Conservation (phyloP, 805 yeast species). For the Suhomyces pyralidae region DNA sequence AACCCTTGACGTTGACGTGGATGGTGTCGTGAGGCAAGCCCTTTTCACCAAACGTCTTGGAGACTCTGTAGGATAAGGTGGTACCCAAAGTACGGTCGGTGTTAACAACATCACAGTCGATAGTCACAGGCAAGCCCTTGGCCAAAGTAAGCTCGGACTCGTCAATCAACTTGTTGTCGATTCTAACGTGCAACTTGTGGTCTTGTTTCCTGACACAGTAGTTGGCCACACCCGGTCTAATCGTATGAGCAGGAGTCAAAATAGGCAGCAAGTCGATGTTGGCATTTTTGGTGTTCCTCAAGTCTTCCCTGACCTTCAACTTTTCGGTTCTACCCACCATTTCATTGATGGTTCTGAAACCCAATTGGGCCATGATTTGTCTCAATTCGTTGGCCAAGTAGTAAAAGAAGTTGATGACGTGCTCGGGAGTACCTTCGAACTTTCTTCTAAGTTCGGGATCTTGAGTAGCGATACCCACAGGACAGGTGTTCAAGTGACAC, state of each 20-base stretch:
- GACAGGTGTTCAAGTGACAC: slow-evolving; percentile 92
- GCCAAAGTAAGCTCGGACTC: slow-evolving; percentile 95
- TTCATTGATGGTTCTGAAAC: slow-evolving; percentile 93
- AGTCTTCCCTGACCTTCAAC: slow-evolving; percentile 77
- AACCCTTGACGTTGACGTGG: slow-evolving; percentile 86
- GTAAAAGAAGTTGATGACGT: slow-evolving; percentile 95
- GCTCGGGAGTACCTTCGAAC: slow-evolving; percentile 96
- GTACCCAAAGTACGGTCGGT: slow-evolving; percentile 97
- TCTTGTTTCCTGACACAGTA: slow-evolving; percentile 90
- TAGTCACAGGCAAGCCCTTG: slow-evolving; percentile 92
- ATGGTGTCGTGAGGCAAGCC: slow-evolving; percentile 96
- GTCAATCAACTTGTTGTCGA: slow-evolving; percentile 93
- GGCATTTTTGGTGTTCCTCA: slow-evolving; percentile 84
- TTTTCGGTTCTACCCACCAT: slow-evolving; percentile 98
- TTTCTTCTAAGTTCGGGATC: slow-evolving; percentile 91
- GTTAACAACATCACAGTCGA: slow-evolving; percentile 89
- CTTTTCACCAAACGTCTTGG: slow-evolving; percentile 87
- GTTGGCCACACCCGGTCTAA: slow-evolving; percentile 96
- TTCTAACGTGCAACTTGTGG: slow-evolving; percentile 85
- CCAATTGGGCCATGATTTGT: slow-evolving; percentile 88
- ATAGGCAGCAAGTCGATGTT: slow-evolving; percentile 90
- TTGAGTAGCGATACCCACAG: slow-evolving; percentile 98
- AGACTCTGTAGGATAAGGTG: slow-evolving; percentile 88
- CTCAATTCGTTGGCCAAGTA: slow-evolving; percentile 91
- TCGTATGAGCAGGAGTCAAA: slow-evolving; percentile 92